Percentiles rank a stretch among this genome's conserved stretches.
Evolutionary conservation across 345 rosid genomes (phyloP).

Genomic region (Leavenworthia alabamica): DNA sequence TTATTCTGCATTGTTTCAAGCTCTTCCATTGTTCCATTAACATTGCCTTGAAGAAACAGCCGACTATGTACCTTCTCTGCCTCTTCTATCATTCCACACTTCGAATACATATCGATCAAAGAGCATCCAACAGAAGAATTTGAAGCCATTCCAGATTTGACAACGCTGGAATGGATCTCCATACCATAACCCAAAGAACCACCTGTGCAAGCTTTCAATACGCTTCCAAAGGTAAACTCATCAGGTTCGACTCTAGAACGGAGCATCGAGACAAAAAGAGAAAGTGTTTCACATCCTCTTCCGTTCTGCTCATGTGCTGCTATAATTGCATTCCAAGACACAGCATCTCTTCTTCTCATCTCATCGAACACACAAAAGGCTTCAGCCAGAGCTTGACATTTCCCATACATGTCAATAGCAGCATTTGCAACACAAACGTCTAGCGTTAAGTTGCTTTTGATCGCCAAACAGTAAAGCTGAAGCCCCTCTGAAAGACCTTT

Average conservation of each 20-base stretch:
- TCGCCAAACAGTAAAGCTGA: constrained; percentile 61
- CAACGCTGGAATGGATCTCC: constrained; percentile 63
- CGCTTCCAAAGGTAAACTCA: constrained; percentile 89
- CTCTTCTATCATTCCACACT: constrained; percentile 64
- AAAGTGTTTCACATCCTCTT: constrained; percentile 46
- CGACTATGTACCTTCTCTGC: constrained; percentile 67
- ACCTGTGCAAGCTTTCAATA: constrained; percentile 74
- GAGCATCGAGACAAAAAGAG: constrained; percentile 60
- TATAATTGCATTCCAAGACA: constrained; percentile 91
- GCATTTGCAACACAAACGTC: constrained; percentile 74
- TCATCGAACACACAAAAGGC: constrained; percentile 54
- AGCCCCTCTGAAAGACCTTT: constrained; percentile 59
- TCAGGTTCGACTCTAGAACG: constrained; percentile 63
- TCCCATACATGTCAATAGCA: constrained; percentile 85
- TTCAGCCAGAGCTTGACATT: constrained; percentile 66
- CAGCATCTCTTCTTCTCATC: constrained; percentile 71
- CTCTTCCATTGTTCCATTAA: constrained; percentile 46
- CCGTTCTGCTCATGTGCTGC: constrained; percentile 82
- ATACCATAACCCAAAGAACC: constrained; percentile 48
- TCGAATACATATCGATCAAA: constrained; percentile 84
- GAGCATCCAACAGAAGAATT: constrained; percentile 68
- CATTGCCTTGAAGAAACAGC: constrained; percentile 52
- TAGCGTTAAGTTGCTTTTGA: constrained; percentile 43
- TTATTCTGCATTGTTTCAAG: constrained; percentile 55
- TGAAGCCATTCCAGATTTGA: constrained; percentile 65